Evolutionary conservation across 2,329 filamentous ascomycete genomes (phyloP).

Genomic region (Penicillium sp.): DNA sequence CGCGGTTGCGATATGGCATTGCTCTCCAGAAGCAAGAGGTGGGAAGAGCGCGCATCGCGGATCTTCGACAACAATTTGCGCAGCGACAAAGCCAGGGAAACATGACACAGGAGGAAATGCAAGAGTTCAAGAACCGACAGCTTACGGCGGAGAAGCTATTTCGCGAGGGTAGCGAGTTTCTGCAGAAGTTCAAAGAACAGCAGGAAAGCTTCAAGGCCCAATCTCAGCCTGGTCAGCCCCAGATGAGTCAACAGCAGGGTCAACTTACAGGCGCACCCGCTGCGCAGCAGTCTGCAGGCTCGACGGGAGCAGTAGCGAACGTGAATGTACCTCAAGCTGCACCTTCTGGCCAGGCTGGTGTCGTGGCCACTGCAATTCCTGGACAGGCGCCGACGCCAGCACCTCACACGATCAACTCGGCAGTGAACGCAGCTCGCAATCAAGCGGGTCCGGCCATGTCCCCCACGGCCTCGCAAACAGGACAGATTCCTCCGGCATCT

Average conservation of each 20-base stretch:
- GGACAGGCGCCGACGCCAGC: slow-evolving; percentile 34
- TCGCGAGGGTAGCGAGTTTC: slow-evolving; percentile 42
- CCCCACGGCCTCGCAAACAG: slow-evolving; percentile 30
- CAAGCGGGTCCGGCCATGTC: slow-evolving; percentile 36
- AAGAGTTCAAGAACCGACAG: slow-evolving; percentile 40
- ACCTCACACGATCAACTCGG: slow-evolving; percentile 45
- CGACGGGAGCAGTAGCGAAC: slow-evolving; percentile 14
- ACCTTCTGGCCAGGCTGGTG: slow-evolving; percentile 19
- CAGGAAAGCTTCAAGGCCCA: slow-evolving; percentile 41
- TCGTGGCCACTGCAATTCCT: slow-evolving; percentile 25
- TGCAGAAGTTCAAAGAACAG: slow-evolving; percentile 45
- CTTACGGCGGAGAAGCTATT: slow-evolving; percentile 35
- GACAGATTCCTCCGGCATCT: slow-evolving; percentile 27
- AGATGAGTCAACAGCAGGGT: slow-evolving; percentile 21
- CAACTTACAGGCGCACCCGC: slow-evolving; percentile 15
- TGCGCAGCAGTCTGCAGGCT: slow-evolving; percentile 12
- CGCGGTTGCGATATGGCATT: slow-evolving; percentile 43
- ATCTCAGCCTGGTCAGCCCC: slow-evolving; percentile 24
- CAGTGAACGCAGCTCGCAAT: slow-evolving; percentile 41
- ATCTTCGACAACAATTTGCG: slow-evolving; percentile 36
- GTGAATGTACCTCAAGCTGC: slow-evolving; percentile 16
- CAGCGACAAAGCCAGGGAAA: slow-evolving; percentile 36
- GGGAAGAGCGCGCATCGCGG: slow-evolving; percentile 38
- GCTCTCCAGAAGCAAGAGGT: slow-evolving; percentile 45
- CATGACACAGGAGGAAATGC: slow-evolving; percentile 38